Evolutionary conservation across 2,329 filamentous ascomycete species (phyloP), one percentile per base, ranked within the genome.

Genomic region (Pseudopyricularia javanii): DNA sequence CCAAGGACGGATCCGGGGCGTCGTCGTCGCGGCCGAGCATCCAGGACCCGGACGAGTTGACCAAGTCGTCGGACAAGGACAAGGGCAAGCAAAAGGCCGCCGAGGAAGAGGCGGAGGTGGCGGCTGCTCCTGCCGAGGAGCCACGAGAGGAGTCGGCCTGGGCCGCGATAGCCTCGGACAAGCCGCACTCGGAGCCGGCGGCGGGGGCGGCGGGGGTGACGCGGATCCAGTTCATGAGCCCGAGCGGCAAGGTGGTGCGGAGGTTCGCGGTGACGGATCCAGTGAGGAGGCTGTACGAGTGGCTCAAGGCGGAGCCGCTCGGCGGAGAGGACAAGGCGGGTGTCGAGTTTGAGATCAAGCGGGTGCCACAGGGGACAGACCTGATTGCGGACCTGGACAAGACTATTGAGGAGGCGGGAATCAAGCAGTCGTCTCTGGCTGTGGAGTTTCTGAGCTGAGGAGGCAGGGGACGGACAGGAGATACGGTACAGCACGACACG

Each of bases 341-440:
- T 0, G 68, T 85, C 12, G 78, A 81, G 56, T 98, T 98, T 68
- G 91, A 97, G 66, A 76, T 98, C 58, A 90, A 93, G 66, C 80
- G 80, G 57, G 86, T 95, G 81, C 78, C 78, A 0, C 73, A 73
- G 56, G 88, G 90, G 49, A 85, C 85, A 63, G 93, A 98, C 62
- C 70, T 98, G 55, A 85, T 96, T 43, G 83, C 86, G 17, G 70
- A 75, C 53, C 72, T 96, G 49, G 84, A 90, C 49, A 71, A 77
- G 58, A 88, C 82, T 1, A 86, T 98, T 55, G 81, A 81, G 59
- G 85, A 89, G 62, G 88, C 86, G 0, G 89, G 91, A 0, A 68
- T 98, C 60, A 95, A 93, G 73, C 91, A 94, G 63, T 90, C 86
- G 3, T 95, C 90, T 0, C 85, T 98, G 7, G 96, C 96, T 88